Base-by-base conservation (phyloP, 768 basidiomycete species). In the Lentinula aciculospora region DNA sequence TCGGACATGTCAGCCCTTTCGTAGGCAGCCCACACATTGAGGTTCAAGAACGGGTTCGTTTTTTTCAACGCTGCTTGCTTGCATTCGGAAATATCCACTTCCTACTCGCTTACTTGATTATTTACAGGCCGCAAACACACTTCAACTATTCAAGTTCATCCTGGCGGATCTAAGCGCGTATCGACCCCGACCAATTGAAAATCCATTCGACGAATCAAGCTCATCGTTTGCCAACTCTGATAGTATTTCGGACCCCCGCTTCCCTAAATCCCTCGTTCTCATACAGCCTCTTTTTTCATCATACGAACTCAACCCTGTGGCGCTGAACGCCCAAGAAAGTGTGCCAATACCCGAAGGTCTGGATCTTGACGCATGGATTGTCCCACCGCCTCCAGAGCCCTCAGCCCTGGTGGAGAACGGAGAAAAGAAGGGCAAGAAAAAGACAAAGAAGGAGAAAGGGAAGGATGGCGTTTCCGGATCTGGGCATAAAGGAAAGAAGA, bases 241-340 rank as follows among this genome's bases (percentile, higher is more conserved):
- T 12, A 6, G 21, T 5, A 25, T 12, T 9, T 21, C 32, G 8
- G 79, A 82, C 34, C 81, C 83, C 15, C 71, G 72, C 34, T 96
- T 92, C 65, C 97, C 97, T 2, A 94, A 95, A 73, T 92, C 90
- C 64, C 74, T 98, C 12, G 89, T 85, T 69, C 82, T 99, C 54
- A 84, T 98, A 44, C 78, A 81, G 39, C 92, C 94, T 0, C 73
- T 99, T 7, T 90, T 91, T 65, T 76, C 80, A 17, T 66, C 79
- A 4, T 86, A 95, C 64, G 88, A 92, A 60, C 82, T 99, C 19
- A 93, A 91, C 60, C 88, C 94, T 0, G 90, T 98, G 36, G 94
- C 88, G 6, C 61, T 72, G 1, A 74, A 75, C 56, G 96, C 96
- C 3, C 96, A 98, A 73, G 82, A 78, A 4, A 86, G 84, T 58